A percentile compares a stretch with the other conserved stretches of the same genome.
Evolutionary conservation across 352 stramenopile genomes (phyloP).

Genomic region (Phytophthora capsici): DNA sequence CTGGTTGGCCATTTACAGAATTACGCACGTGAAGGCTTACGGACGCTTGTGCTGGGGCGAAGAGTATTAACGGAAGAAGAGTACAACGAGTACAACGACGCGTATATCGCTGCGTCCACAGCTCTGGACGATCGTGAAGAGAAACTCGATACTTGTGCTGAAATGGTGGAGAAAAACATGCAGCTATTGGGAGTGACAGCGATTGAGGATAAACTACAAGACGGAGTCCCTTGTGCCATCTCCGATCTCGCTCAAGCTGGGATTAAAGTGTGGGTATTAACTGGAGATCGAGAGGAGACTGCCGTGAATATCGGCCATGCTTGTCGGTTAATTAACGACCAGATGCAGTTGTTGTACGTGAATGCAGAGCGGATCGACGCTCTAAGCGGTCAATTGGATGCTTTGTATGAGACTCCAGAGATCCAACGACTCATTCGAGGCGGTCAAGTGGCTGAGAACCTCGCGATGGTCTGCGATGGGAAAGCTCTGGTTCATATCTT

Average conservation of each 20-base stretch:
- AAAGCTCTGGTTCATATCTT: constrained; percentile 76
- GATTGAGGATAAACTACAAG: constrained; percentile 97
- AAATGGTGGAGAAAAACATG: constrained; percentile 75
- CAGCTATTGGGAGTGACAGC: constrained; percentile 92
- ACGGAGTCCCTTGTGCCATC: constrained; percentile 94
- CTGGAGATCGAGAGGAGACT: constrained; percentile 97
- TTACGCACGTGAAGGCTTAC: constrained; percentile 81
- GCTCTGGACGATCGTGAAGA: constrained; percentile 58
- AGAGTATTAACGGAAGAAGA: constrained; percentile 56
- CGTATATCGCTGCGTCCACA: constrained; percentile 60
- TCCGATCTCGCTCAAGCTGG: constrained; percentile 91
- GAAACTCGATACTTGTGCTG: constrained; percentile 61
- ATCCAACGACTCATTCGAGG: constrained; percentile 52
- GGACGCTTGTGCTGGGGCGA: constrained; percentile 76
- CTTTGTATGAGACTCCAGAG: constrained; percentile 44
- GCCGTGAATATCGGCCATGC: constrained; percentile 98
- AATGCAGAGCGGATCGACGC: constrained; percentile 54
- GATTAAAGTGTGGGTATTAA: constrained; percentile 99
- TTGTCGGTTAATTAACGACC: constrained; percentile 68
- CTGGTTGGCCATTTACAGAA: constrained; percentile 57
- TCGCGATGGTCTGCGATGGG: constrained; percentile 72
- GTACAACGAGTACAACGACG: constrained; percentile 62
- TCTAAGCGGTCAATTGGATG: constrained; percentile 56
- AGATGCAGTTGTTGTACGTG: constrained; percentile 72
- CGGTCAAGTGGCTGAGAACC: constrained; percentile 46